Percentiles rank a stretch among this genome's conserved stretches.
These are phyloP conservation scores for Boletus patriciae DNA, from an alignment of 768 basidiomycete genomes.

Conservation along the genomic window DNA sequence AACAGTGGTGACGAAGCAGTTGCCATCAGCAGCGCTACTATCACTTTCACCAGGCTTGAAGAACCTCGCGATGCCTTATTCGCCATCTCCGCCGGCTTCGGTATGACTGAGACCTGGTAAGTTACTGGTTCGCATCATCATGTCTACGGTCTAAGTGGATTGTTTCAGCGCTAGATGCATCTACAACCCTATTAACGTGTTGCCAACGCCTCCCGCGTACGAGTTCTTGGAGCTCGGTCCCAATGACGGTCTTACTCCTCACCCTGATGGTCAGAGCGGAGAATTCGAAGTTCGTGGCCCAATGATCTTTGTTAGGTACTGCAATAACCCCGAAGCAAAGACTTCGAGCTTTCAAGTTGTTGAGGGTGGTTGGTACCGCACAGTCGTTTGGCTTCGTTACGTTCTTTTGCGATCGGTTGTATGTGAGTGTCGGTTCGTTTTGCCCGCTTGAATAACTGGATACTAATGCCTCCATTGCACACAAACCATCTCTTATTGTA, in stretches of 20 bases:
- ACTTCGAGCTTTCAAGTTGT: slow-evolving; percentile 46
- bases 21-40: slow-evolving; percentile 35
- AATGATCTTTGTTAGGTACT: slow-evolving; percentile 44
- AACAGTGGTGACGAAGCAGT: slow-evolving; percentile 48
- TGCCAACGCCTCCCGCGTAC: slow-evolving; percentile 14
- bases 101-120: slow-evolving; percentile 43
- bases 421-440: not conserved
- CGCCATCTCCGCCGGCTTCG: slow-evolving; percentile 33
- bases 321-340: slow-evolving; percentile 49
- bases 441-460: not conserved
- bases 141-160: not conserved
- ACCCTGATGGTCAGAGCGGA: slow-evolving; percentile 34
- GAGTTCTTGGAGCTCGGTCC: slow-evolving; percentile 42
- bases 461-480: not conserved
- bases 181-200: slow-evolving; percentile 35
- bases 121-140: slow-evolving; percentile 3
- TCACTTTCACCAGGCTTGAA: slow-evolving; percentile 37
- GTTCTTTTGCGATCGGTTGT: not conserved
- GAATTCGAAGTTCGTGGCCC: slow-evolving; percentile 44
- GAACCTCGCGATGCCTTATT: slow-evolving; percentile 31
- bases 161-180: slow-evolving; percentile 37
- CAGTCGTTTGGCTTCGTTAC: slow-evolving; percentile 18
- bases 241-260: slow-evolving; percentile 27
- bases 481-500: not conserved
- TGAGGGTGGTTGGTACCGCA: slow-evolving; percentile 55